A percentile compares a stretch with the other conserved stretches of the same genome.
Evolutionary conservation across 1,139 yeast species (phyloP).

Genomic region (Suhomyces bolitotheri): DNA sequence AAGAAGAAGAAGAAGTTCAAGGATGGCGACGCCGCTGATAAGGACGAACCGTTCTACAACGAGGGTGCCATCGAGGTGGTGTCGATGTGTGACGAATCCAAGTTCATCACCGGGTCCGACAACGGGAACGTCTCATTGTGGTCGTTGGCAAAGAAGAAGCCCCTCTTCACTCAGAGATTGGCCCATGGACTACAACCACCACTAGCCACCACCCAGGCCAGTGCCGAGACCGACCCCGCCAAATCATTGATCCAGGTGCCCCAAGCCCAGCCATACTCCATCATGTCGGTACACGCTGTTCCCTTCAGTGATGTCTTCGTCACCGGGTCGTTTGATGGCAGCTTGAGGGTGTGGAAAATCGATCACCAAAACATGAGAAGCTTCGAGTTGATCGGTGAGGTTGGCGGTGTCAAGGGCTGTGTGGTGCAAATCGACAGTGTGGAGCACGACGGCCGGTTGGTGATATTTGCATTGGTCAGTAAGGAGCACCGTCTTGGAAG

Average conservation of each 20-base stretch:
- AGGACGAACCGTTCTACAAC: slow-evolving; percentile 43
- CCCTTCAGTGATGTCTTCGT: slow-evolving; percentile 87
- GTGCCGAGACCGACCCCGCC: slow-evolving; percentile 60
- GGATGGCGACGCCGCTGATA: slow-evolving; percentile 21
- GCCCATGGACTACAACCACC: slow-evolving; percentile 78
- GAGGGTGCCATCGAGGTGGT: slow-evolving; percentile 95
- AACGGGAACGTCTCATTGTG: slow-evolving; percentile 86
- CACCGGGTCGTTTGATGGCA: slow-evolving; percentile 87
- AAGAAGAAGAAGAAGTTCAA: slow-evolving; percentile 42
- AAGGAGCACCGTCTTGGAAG: slow-evolving; percentile 89
- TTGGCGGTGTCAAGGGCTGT: slow-evolving; percentile 67
- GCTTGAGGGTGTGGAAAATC: slow-evolving; percentile 73
- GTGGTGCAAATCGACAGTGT: slow-evolving; percentile 67
- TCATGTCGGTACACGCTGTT: slow-evolving; percentile 79
- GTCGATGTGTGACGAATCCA: slow-evolving; percentile 87
- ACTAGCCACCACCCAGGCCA: slow-evolving; percentile 49
- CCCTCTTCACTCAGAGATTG: slow-evolving; percentile 62
- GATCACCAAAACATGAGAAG: slow-evolving; percentile 58
- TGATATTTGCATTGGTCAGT: slow-evolving; percentile 66
- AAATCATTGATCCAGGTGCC: slow-evolving; percentile 58
- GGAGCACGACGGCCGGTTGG: slow-evolving; percentile 53
- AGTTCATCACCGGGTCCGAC: slow-evolving; percentile 92
- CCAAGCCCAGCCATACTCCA: slow-evolving; percentile 75
- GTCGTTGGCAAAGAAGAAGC: slow-evolving; percentile 89
- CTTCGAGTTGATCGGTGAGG: slow-evolving; percentile 55